Evolutionary conservation across 495 filamentous ascomycete genomes (phyloP), one percentile per base, ranked within the genome.

Genomic region (Aspergillus asperescens): DNA sequence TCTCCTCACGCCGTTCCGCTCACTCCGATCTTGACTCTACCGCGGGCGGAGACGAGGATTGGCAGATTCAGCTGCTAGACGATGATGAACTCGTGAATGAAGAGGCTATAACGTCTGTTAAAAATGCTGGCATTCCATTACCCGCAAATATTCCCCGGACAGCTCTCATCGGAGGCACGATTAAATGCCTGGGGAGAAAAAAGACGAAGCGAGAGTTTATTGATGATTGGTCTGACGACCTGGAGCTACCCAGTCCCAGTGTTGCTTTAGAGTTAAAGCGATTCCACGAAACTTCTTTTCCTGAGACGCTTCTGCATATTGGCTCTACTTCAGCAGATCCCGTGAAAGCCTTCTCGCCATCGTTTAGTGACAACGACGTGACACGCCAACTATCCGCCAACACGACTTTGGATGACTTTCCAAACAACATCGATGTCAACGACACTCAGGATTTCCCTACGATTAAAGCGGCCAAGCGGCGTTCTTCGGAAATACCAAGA

Each of bases 151-250:
- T 97, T 12, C 90, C 93, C n/a, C 81, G 86, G 19, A 95, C 92
- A n/a, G 93, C 93, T 42, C 77, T 98, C 35, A 77, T 95, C 58
- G 93, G 92, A 37, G 93, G 93, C 41, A 90, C 90, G 9, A 98
- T 98, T 64, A 96, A 95, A 73, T 77, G 90, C 62, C 75, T 98
- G 6, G 90, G 90, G 39, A 87, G 83, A 58, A 84, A 84, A 61
- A 93, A 89, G 57, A 78, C 83, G 38, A 86, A 83, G 62, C 88
- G 86, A 66, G 73, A 81, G 19, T 83, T 88, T 53, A 72, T 80
- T 28, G 93, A 96, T 65, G 92, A 95, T 67, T 96, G 91, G 87
- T 85, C 81, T 40, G 88, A 95, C 53, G 93, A 97, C 62, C 71
- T 98, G 43, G 90, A 95, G 55, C 72, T 96, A 35, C 88, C 90